phyloP scores from a whole-genome alignment of 495 filamentous ascomycete species.

The Lepraria neglecta region DNA sequence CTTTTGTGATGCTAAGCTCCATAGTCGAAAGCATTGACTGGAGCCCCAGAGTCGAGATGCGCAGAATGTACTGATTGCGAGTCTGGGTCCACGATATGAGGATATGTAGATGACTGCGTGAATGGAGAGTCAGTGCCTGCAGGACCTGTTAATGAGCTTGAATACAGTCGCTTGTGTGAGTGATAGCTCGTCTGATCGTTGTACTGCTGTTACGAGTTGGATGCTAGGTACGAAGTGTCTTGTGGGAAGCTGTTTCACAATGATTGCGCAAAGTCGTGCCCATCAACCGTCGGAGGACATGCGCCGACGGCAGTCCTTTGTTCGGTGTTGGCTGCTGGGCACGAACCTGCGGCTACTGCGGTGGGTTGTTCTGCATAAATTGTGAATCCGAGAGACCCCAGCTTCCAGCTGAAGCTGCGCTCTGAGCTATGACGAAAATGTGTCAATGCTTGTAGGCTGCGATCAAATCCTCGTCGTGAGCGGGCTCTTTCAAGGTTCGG shows the following conservation, averaged over 20 bases:
- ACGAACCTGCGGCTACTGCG: conserved; percentile 25
- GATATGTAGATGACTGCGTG: conserved; percentile 27
- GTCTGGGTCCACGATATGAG: conserved; percentile 38
- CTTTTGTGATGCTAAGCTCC: no score
- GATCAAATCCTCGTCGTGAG: no score
- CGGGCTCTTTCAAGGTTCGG: no score
- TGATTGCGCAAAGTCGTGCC: conserved; percentile 18
- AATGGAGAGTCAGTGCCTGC: conserved; percentile 34
- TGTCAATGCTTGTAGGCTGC: no score
- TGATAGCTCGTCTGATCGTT: conserved; percentile 10
- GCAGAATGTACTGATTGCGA: conserved; percentile 34
- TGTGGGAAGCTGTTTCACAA: conserved; percentile 18
- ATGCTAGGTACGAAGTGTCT: conserved; percentile 24
- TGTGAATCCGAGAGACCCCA: conserved; percentile 12
- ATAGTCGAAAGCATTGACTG: no score
- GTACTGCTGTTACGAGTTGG: conserved; percentile 17
- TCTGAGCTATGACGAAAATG: no score
- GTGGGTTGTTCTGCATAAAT: conserved; percentile 24
- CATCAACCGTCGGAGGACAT: conserved; percentile 25
- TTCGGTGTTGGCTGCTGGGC: conserved; percentile 23
- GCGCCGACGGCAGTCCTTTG: conserved; percentile 18
- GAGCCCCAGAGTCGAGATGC: conserved; percentile 30
- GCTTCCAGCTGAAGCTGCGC: conserved; percentile 1
- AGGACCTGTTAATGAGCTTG: conserved; percentile 32
- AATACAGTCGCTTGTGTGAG: conserved; percentile 31